Percentiles rank a stretch among this genome's conserved stretches.
phyloP scores from a whole-genome alignment of 805 yeast genomes.

The Maudiozyma bulderi region DNA sequence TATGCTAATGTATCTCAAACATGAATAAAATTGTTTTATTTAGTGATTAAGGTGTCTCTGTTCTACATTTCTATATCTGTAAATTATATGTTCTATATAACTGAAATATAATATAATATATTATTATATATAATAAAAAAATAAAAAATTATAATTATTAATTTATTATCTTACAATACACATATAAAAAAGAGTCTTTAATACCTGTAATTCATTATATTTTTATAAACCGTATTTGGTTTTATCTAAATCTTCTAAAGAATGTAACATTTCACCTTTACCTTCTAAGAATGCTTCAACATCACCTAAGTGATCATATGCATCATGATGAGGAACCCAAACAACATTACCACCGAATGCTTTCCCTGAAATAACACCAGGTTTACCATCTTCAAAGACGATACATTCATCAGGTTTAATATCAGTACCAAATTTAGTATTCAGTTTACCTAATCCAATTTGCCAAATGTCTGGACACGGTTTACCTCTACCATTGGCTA shows the following conservation, averaged over 20 bases:
- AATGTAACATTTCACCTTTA: conserved; percentile 46
- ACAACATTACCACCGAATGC: conserved; percentile 79
- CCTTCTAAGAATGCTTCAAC: conserved; percentile 42
- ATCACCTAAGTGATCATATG: conserved; percentile 46
- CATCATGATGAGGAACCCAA: conserved; percentile 88
- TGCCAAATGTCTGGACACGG: conserved; percentile 93
- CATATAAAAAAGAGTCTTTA: no score
- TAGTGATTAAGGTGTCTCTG: no score
- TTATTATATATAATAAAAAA: no score
- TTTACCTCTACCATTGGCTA: conserved; percentile 81
- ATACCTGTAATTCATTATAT: no score
- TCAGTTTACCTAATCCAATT: conserved; percentile 63
- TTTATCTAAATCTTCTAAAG: conserved; percentile 46
- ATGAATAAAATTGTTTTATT: no score
- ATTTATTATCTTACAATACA: no score
- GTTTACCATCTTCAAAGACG: conserved; percentile 91
- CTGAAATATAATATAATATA: no score
- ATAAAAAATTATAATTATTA: no score
- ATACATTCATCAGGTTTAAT: conserved; percentile 71
- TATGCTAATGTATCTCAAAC: no score
- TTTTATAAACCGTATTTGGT: conserved; percentile 36
- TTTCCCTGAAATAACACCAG: conserved; percentile 80
- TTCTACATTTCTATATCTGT: no score
- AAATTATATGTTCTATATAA: no score
- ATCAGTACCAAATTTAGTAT: conserved; percentile 37